Base-by-base conservation (phyloP, 1,284 basidiomycete species). In the Apiotrichum gamsii region DNA sequence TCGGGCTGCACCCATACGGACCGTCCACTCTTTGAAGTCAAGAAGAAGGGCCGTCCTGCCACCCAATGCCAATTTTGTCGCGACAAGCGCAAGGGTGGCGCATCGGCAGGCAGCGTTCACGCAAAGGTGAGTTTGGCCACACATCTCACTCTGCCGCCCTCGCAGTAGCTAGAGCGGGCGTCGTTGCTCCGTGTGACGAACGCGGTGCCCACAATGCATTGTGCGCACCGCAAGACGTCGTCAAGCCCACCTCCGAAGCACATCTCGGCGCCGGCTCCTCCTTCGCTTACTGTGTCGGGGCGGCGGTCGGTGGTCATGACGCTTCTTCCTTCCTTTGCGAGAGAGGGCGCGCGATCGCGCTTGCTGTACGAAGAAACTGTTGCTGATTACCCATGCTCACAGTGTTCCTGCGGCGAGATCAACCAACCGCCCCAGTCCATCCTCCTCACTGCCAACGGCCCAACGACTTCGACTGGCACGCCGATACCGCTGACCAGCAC, bases 21-120 rank as follows among this genome's bases (percentile, higher is more conserved):
- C 62, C 78, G 85, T 33, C 81, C 85, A 21, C 75, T 87, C 43
- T 86, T 82, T 65, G 84, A 87, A 72, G 82, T 90, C 60, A 84
- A 86, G 76, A 84, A 84, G 71, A 81, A 87, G 82, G 72, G 85
- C 15, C 48, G 85, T 41, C 85, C 85, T 0, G 77, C 84, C n/a
- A 85, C 84, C 3, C 85, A 87, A 70, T 87, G 85, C 69, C 78
- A 80, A 50, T 81, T 82, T 67, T 87, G 85, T 67, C 77, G 83
- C 64, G 82, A 86, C 58, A 76, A 84, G 30, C 77, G 84, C 48
- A 86, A 86, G 75, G 82, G 79, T 39, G 54, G 51, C 9, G 46
- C 47, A 15, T 21, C 31, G 21, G 18, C 37, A 6, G 51, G 50
- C 21, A 54, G 50, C 18, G 65, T 70, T 9, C 78, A 61, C 45